Conservation (phyloP, 1,284 basidiomycete genomes). For the Rhodotorula sp. region DNA sequence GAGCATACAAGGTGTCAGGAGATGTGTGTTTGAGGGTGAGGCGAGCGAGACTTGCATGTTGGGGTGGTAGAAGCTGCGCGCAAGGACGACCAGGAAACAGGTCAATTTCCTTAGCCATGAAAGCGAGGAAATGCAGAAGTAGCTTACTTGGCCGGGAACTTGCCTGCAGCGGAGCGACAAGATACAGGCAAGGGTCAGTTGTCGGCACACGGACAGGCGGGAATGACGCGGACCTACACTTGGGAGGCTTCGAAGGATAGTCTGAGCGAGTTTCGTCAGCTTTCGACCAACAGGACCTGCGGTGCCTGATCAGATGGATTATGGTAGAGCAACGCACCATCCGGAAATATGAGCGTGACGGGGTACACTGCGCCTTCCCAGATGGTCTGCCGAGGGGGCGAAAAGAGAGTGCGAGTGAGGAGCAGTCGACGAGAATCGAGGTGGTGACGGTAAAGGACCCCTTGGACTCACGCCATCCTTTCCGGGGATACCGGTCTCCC, state of each 20-base stretch:
- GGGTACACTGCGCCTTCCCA: conserved; percentile 97
- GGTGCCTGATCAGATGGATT: too few relatives aligned
- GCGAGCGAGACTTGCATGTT: background rate
- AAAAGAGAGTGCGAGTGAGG: background rate
- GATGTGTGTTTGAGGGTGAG: too few relatives aligned
- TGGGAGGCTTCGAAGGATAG: conserved; percentile 92
- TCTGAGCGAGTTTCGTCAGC: conserved; percentile 55
- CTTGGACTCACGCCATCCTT: conserved; percentile 44
- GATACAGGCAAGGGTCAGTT: conserved; percentile 56
- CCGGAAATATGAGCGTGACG: conserved; percentile 88
- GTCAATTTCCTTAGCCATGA: background rate
- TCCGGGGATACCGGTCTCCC: conserved; percentile 76
- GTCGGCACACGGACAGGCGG: background rate
- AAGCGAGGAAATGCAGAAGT: conserved; percentile 47
- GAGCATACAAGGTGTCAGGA: background rate
- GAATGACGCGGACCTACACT: conserved; percentile 59
- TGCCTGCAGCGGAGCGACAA: conserved; percentile 50
- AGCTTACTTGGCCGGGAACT: conserved; percentile 93
- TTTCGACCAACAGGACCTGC: background rate
- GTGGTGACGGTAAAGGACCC: background rate
- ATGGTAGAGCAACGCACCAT: conserved; percentile 61
- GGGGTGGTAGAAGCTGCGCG: conserved; percentile 14
- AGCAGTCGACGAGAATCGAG: background rate
- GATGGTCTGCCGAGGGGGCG: conserved; percentile 65
- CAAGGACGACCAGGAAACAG: background rate